Evolutionary conservation across 192 early-diverging fungal species (phyloP).

Genomic region (Rhizophlyctis rosea): DNA sequence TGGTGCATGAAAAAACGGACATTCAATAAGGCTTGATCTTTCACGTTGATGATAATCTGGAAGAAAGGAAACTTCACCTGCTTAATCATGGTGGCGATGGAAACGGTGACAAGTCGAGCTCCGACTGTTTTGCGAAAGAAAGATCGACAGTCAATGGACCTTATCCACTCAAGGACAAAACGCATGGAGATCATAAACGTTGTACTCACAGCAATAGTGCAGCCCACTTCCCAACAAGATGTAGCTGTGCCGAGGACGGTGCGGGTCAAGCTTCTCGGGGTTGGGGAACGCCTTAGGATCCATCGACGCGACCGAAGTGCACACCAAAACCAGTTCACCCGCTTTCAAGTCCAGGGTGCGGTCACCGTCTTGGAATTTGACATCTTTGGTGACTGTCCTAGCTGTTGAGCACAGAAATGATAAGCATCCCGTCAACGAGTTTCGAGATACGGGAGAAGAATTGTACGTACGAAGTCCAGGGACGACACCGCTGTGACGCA

Average conservation of each 20-base stretch:
- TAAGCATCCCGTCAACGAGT: too few species aligned
- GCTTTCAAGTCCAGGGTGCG: background rate
- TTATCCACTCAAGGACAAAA: background rate
- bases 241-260: background rate
- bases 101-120: slow-evolving; percentile 6
- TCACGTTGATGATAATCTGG: background rate
- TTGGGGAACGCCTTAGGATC: slow-evolving; percentile 12
- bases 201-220: slow-evolving; percentile 8
- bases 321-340: background rate
- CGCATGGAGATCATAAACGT: background rate
- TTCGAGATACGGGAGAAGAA: too few species aligned
- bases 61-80: background rate
- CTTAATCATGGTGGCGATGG: slow-evolving; percentile 8
- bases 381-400: background rate
- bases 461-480: too few species aligned
- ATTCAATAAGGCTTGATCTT: background rate
- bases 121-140: background rate
- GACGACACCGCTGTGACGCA: slow-evolving; percentile 1
- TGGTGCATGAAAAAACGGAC: background rate
- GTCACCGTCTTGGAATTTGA: slow-evolving; percentile 7
- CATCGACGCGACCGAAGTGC: slow-evolving; percentile 6
- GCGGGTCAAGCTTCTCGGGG: slow-evolving; percentile 7
- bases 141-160: background rate
- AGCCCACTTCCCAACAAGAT: slow-evolving; percentile 1
- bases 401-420: too few species aligned